Conservation (phyloP, 441 rosid species). For the Omphalea diandra region DNA sequence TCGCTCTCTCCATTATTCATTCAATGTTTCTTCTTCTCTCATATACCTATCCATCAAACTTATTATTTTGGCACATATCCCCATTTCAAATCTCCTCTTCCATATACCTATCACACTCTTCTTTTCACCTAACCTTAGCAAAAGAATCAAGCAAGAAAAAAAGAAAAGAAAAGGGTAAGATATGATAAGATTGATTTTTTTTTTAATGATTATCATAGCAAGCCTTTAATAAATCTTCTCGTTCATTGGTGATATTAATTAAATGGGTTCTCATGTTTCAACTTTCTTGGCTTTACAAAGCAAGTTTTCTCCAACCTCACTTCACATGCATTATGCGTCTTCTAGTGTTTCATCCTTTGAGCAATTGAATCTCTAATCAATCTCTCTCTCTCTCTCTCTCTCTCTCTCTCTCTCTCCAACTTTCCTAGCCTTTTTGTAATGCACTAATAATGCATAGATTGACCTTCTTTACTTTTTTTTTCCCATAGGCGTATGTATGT, state of each 20-base stretch:
- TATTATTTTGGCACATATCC: slow-evolving; percentile 28
- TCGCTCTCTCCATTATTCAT: slow-evolving; percentile 13
- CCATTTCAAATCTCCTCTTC: slow-evolving; percentile 18
- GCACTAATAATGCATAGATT: too few relatives aligned
- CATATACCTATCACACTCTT: not conserved
- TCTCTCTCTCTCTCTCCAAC: too few relatives aligned
- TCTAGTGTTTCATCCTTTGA: slow-evolving; percentile 11
- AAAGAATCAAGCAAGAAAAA: not conserved
- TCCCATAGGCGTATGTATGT: too few relatives aligned
- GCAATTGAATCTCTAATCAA: not conserved
- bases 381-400: not conserved
- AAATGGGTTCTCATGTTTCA: slow-evolving; percentile 31
- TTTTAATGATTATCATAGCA: too few relatives aligned
- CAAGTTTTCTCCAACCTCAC: slow-evolving; percentile 22
- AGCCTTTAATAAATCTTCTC: slow-evolving; percentile 5
- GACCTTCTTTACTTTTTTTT: too few relatives aligned
- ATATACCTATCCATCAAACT: not conserved
- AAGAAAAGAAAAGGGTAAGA: not conserved
- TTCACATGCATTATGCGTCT: slow-evolving; percentile 30
- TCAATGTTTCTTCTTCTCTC: too few relatives aligned
- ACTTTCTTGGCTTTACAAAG: slow-evolving; percentile 22
- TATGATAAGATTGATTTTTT: too few relatives aligned
- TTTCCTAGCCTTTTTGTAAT: too few relatives aligned
- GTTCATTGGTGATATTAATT: slow-evolving; percentile 16
- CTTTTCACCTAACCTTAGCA: slow-evolving; percentile 8